Evolutionary conservation across 495 filamentous ascomycete species (phyloP).

Genomic region (Wilcoxina mikolae): DNA sequence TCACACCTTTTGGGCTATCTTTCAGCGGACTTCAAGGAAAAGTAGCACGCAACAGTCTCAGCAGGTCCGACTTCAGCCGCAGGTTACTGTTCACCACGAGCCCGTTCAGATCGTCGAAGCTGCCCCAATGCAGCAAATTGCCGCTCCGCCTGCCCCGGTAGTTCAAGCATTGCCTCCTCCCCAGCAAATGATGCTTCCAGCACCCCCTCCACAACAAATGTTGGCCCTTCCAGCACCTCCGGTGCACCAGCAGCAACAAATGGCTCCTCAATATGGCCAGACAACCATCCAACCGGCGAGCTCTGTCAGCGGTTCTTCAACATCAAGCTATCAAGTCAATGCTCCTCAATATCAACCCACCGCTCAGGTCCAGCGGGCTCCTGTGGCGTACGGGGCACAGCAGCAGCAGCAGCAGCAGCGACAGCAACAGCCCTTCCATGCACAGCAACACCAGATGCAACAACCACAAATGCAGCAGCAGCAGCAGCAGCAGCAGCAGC

Average conservation of each 20-base stretch:
- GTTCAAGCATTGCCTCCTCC: not conserved
- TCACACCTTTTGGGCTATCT: conserved; percentile 27
- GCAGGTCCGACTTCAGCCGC: conserved; percentile 5
- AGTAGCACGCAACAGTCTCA: not conserved
- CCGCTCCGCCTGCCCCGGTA: not conserved
- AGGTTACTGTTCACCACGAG: conserved; percentile 7
- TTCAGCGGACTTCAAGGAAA: conserved; percentile 18
- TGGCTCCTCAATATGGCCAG: not conserved
- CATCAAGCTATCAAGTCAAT: not conserved
- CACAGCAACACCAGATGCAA: not conserved
- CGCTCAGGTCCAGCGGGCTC: not conserved
- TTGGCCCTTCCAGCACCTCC: not conserved
- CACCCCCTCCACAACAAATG: not conserved
- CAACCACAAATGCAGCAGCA: conserved; percentile 2
- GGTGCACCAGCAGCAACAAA: not conserved
- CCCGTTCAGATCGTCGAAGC: conserved; percentile 6
- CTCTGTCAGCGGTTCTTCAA: not conserved
- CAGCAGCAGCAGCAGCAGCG: not conserved
- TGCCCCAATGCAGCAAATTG: not conserved
- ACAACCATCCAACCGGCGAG: conserved; percentile 1
- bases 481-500: not conserved
- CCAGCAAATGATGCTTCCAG: conserved; percentile 1
- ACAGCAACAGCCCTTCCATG: not conserved
- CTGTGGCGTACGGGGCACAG: not conserved
- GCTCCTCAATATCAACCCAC: not conserved